Percentiles rank a stretch among this genome's conserved stretches.
Evolutionary conservation across 495 filamentous ascomycete genomes (phyloP).

Genomic region (Xeromyces bisporus): DNA sequence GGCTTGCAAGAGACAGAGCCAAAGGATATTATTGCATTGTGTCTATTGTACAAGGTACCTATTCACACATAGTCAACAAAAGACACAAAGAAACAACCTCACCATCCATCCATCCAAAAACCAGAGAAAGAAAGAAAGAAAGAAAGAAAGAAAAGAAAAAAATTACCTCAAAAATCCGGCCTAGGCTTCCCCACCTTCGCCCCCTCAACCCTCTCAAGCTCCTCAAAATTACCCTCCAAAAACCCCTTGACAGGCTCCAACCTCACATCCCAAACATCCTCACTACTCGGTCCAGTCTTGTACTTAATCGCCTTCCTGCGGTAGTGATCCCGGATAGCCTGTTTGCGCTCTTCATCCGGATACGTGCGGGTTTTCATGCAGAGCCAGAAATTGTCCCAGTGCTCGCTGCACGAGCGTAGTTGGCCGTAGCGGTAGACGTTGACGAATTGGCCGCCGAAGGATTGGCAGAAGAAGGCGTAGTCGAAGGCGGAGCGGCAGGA

Average conservation of each 20-base stretch:
- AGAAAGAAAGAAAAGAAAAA: too few species aligned
- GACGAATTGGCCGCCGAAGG: constrained; percentile 72
- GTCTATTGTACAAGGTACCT: not conserved
- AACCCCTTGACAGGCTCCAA: constrained; percentile 28
- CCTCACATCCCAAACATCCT: constrained; percentile 80
- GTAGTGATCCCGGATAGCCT: constrained; percentile 52
- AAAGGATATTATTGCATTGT: too few species aligned
- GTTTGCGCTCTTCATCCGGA: constrained; percentile 30
- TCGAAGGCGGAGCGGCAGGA: constrained; percentile 87
- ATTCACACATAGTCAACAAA: not conserved
- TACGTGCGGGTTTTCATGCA: constrained; percentile 64
- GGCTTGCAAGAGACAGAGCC: too few species aligned
- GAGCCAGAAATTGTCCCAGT: constrained; percentile 85
- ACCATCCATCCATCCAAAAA: too few species aligned
- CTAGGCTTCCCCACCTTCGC: constrained; percentile 11
- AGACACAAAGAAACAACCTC: too few species aligned
- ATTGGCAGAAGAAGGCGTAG: constrained; percentile 87
- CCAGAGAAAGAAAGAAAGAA: too few species aligned
- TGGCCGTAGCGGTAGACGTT: constrained; percentile 73
- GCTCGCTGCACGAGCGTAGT: constrained; percentile 54
- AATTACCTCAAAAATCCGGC: not conserved
- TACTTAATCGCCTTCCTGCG: constrained; percentile 58
- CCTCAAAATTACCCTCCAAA: constrained; percentile 44
- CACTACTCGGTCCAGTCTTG: constrained; percentile 57
- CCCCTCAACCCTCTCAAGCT: constrained; percentile 27